Evolutionary conservation across 2,329 filamentous ascomycete species (phyloP), one percentile per base, ranked within the genome.

Genomic region (Pseudomassariella vexata): DNA sequence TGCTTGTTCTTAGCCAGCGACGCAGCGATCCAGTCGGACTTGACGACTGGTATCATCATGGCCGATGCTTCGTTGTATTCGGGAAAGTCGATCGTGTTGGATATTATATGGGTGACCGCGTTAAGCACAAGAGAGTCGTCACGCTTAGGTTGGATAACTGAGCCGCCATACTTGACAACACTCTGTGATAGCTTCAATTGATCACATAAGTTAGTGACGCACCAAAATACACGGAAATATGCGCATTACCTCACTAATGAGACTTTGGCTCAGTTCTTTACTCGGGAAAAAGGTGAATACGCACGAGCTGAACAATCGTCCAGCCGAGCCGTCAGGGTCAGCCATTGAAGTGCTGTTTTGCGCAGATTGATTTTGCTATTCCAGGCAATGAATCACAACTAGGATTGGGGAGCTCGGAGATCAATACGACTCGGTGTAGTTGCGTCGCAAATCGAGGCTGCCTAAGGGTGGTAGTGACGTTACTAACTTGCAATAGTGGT

Each of bases 81-180:
- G n/a, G 85, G 80, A 47, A 98, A 98, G 55, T 98, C 88, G 58
- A 87, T 84, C 1, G 84, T 90, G 37, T 80, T 77, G 35, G 89
- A 67, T 29, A 79, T 52, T 40, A 79, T 70, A 47, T 78, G 74
- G 15, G 73, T 73, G 30, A 66, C 63, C 35, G 65, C 47, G 30
- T 62, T 51, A 18, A 76, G 61, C 2, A 60, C 58, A 10, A 76
- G 52, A 10, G 62, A 60, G 44, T 68, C 70, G 43, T 74, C 60
- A 37, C 63, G 58, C 37, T 62, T 59, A 9, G 63, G 63, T 27
- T 68, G 59, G 40, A 70, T 52, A 3, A 75, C 57, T 20, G 59
- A 49, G 35, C 66, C 73, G 42, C 72, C 73, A 60, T 73, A 65
- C 9, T 68, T 62, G 36, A 55, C 41, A 19, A 73, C 54, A 2